A percentile compares a stretch with the other conserved stretches of the same genome.
Evolutionary conservation across 306 rosid species (phyloP).

Genomic region (Aeschynomene evenia): DNA sequence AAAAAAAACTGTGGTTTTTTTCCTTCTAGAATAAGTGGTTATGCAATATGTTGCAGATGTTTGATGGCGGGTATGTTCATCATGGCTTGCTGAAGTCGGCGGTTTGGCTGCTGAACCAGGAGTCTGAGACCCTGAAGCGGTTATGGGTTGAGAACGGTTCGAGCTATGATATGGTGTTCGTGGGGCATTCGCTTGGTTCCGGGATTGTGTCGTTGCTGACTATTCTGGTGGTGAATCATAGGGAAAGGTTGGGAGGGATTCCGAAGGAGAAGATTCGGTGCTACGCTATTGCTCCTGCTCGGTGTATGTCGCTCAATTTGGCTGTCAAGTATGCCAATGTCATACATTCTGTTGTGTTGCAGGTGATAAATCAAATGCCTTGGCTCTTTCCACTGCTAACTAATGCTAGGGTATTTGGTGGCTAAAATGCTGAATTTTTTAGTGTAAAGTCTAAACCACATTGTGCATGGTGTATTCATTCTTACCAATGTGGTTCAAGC

Average conservation of each 20-base stretch:
- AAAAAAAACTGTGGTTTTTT: too few species aligned
- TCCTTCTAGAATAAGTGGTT: not conserved
- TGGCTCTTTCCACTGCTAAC: not conserved
- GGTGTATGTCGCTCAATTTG: conserved; percentile 93
- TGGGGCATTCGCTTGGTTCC: conserved; percentile 86
- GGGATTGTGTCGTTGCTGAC: conserved; percentile 84
- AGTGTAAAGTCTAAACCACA: too few species aligned
- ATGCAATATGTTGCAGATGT: conserved; percentile 36
- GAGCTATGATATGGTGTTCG: conserved; percentile 66
- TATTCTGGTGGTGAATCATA: conserved; percentile 61
- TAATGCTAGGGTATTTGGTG: not conserved
- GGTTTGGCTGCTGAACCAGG: conserved; percentile 68
- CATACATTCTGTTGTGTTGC: conserved; percentile 71
- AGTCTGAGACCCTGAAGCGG: conserved; percentile 63
- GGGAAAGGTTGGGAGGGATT: conserved; percentile 64
- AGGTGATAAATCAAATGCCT: conserved; percentile 38
- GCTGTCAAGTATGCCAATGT: conserved; percentile 96
- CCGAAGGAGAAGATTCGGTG: conserved; percentile 63
- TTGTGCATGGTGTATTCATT: too few species aligned
- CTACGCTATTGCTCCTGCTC: conserved; percentile 82
- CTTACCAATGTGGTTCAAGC: too few species aligned
- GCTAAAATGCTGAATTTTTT: not conserved
- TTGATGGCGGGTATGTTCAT: conserved; percentile 89
- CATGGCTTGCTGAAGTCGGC: conserved; percentile 83
- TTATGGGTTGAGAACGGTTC: conserved; percentile 72